Conservation (phyloP, 169 alveolate species). For the Babesia ovis region DNA sequence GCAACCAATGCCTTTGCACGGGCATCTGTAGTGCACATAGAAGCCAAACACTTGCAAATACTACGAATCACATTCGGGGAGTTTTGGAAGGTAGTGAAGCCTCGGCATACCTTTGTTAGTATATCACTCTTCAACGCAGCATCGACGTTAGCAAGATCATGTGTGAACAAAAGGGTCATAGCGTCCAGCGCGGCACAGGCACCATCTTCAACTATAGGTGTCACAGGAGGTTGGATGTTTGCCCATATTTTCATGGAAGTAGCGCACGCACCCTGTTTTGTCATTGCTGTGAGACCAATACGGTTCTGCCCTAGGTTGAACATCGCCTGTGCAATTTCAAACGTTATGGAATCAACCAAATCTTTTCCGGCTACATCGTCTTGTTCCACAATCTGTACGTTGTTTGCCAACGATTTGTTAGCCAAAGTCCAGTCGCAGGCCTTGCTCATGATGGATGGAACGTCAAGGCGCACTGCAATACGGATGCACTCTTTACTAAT, state of each 20-base stretch:
- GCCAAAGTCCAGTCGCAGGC: conserved; percentile 57
- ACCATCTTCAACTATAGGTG: conserved; percentile 70
- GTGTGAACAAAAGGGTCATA: conserved; percentile 78
- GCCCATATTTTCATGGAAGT: conserved; percentile 10
- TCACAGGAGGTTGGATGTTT: conserved; percentile 42
- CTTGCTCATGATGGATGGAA: conserved; percentile 48
- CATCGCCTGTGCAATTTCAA: conserved; percentile 69
- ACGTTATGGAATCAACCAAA: conserved; percentile 65
- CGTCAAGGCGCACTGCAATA: conserved; percentile 70
- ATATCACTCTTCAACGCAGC: conserved; percentile 80
- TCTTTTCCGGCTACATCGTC: conserved; percentile 67
- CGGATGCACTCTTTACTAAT: conserved; percentile 73
- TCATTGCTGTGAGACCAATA: conserved; percentile 71
- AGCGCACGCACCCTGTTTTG: conserved; percentile 29
- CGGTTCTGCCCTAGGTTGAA: conserved; percentile 69
- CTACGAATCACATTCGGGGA: conserved; percentile 82
- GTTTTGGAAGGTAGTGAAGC: conserved; percentile 81
- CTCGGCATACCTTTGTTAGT: conserved; percentile 78
- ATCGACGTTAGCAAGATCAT: conserved; percentile 83
- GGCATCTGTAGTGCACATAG: conserved; percentile 85
- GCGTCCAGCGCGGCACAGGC: conserved; percentile 71
- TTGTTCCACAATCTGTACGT: conserved; percentile 38
- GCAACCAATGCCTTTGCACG: conserved; percentile 80
- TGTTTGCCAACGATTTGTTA: conserved; percentile 34
- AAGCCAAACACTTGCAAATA: conserved; percentile 86